These are phyloP conservation scores for Arthrobotrys pseudoclavata DNA, from an alignment of 2,329 filamentous ascomycete genomes.

Conservation along the genomic window DNA sequence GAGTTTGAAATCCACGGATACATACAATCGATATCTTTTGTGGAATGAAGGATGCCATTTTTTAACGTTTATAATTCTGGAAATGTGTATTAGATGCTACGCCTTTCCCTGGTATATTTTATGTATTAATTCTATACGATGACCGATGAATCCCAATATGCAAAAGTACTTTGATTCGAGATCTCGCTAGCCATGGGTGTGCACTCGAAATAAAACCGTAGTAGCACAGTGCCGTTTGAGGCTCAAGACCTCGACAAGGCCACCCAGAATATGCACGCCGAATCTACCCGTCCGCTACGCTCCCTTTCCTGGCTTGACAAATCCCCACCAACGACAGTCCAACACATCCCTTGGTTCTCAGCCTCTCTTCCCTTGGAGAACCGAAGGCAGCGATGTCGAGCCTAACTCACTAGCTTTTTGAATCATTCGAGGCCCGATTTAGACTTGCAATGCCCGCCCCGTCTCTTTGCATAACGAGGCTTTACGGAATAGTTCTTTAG, in stretches of 20 bases:
- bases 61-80: constrained; percentile 21
- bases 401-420: constrained; percentile 5
- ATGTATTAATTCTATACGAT: constrained; percentile 2
- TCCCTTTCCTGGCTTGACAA: constrained; percentile 10
- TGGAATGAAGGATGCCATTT: background rate
- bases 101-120: constrained; percentile 15
- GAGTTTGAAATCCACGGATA: background rate
- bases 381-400: constrained; percentile 30
- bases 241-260: constrained; percentile 20
- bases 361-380: constrained; percentile 20
- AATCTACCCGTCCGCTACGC: constrained; percentile 21
- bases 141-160: constrained; percentile 5
- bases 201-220: background rate
- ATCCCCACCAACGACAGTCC: constrained; percentile 39
- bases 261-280: constrained; percentile 7
- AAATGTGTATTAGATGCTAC: constrained; percentile 19
- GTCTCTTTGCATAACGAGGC: constrained; percentile 13
- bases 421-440: background rate
- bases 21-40: background rate
- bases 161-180: background rate
- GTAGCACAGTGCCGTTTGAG: background rate
- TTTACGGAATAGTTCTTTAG: background rate
- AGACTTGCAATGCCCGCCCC: background rate
- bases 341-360: constrained; percentile 44
- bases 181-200: background rate